A percentile compares a stretch with the other conserved stretches of the same genome.
Evolutionary conservation across 257 asterid species (phyloP).

Genomic region (Linderniella brevidens): DNA sequence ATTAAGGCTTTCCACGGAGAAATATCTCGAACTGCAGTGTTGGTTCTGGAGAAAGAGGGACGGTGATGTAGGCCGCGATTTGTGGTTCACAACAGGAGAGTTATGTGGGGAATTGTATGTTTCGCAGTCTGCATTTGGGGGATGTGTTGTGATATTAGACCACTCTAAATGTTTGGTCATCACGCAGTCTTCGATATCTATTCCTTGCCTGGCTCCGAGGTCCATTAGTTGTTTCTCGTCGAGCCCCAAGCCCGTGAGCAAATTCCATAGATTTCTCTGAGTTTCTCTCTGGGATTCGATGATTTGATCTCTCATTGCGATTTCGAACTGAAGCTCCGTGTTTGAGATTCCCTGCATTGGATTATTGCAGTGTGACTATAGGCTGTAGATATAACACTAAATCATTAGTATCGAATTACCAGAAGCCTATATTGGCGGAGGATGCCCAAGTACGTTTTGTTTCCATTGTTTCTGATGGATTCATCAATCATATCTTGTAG

Average conservation of each 20-base stretch:
- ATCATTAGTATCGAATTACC: slow-evolving; percentile 27
- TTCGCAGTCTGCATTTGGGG: neutral
- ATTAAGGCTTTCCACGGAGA: slow-evolving; percentile 21
- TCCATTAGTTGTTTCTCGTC: slow-evolving; percentile 63
- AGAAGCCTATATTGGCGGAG: slow-evolving; percentile 85
- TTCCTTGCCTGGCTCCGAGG: slow-evolving; percentile 55
- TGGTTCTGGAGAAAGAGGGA: slow-evolving; percentile 28
- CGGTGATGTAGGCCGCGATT: slow-evolving; percentile 10
- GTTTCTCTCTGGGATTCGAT: slow-evolving; percentile 78
- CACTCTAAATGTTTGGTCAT: slow-evolving; percentile 24
- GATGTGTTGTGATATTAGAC: slow-evolving; percentile 21
- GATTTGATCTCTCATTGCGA: slow-evolving; percentile 90
- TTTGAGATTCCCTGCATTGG: slow-evolving; percentile 63
- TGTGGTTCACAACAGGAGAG: too few relatives aligned
- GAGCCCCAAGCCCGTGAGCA: slow-evolving; percentile 64
- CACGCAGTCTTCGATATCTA: slow-evolving; percentile 41
- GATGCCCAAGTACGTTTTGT: slow-evolving; percentile 71
- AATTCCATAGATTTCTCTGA: slow-evolving; percentile 55
- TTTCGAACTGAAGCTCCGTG: slow-evolving; percentile 88
- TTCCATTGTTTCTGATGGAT: slow-evolving; percentile 73
- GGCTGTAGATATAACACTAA: too few relatives aligned
- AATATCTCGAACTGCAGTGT: slow-evolving; percentile 22
- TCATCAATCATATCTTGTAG: slow-evolving; percentile 80
- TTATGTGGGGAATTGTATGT: too few relatives aligned
- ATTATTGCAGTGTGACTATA: neutral